Evolutionary conservation across 345 rosid species (phyloP), one percentile per base, ranked within the genome.

Genomic region (Balakata baccata): DNA sequence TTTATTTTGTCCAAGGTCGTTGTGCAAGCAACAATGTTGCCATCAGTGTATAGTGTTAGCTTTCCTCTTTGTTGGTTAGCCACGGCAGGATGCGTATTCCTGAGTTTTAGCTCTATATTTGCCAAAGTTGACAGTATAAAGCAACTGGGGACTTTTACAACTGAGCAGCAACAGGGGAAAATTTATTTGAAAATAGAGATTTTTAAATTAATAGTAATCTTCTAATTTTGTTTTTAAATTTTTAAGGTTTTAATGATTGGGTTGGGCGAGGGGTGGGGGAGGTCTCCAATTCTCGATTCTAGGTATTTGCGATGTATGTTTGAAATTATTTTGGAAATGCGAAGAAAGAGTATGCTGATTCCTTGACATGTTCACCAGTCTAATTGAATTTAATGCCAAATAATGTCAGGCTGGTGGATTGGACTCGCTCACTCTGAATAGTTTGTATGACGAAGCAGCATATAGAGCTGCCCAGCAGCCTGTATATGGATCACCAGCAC

Each of bases 401-500:
- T 60, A 68, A 73, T 81, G 64, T 49, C 75, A 96, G 99, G 99
- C 87, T 59, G 99, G 98, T 79, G 99, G 99, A 67, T 78, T 96
- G 84, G 99, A 96, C 82, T 77, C 97, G 0, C 92, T 93, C 72
- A 93, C 89, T 11, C 83, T 96, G 62, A 86, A 84, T 86, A 96
- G 98, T 74, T 84, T 93, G 71, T 93, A 91, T 37, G 95, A 96
- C 29, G 93, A 89, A 58, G 97, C 80, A 51, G 94, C 93, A 57
- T 90, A 91, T 83, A 87, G 90, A 85, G 95, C 97, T 39, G 70
- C 94, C 11, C 99, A 84, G 78, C 97, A 82, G 69, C 92, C 96
- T 22, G 86, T 82, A 22, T 93, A 93, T 45, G 99, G 97, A 52
- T 79, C 79, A 49, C 88, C 95, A 47, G 97, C 97, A 38, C 95